These are phyloP conservation scores for Aspergillus bridgeri DNA, from an alignment of 495 filamentous ascomycete genomes.

Conservation along the genomic window DNA sequence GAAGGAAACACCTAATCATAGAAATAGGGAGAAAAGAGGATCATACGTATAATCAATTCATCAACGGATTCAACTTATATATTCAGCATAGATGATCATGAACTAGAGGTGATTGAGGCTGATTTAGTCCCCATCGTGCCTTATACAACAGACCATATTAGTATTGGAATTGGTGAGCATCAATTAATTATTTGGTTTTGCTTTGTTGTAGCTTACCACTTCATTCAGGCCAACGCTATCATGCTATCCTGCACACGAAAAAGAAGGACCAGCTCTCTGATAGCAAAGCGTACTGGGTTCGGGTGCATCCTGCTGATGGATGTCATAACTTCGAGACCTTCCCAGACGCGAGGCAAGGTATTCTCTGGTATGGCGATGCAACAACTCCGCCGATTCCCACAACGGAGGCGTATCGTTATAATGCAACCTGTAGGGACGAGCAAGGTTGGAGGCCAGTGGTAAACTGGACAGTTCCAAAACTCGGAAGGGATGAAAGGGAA, in stretches of 20 bases:
- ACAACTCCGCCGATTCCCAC: not conserved
- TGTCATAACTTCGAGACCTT: conserved; percentile 8
- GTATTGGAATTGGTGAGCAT: conserved; percentile 47
- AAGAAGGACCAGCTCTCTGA: conserved; percentile 13
- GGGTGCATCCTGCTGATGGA: conserved; percentile 24
- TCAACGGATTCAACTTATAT: conserved; percentile 41
- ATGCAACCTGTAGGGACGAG: conserved; percentile 1
- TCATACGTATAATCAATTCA: conserved; percentile 37
- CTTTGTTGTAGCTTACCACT: not conserved
- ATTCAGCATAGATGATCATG: conserved; percentile 45
- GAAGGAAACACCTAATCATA: conserved; percentile 36
- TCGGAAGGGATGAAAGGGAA: not conserved
- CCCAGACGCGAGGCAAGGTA: conserved; percentile 9
- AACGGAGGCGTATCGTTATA: not conserved
- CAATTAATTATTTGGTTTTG: not conserved
- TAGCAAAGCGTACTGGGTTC: conserved; percentile 58
- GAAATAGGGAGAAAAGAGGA: not conserved
- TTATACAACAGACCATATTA: conserved; percentile 37
- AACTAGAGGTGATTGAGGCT: conserved; percentile 36
- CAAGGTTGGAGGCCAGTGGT: not conserved
- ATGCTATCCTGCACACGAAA: conserved; percentile 57
- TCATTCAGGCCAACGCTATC: conserved; percentile 51
- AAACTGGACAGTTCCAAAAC: not conserved
- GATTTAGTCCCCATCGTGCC: conserved; percentile 45
- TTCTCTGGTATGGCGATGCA: conserved; percentile 6